phyloP scores from a whole-genome alignment of 2,329 filamentous ascomycete genomes.

The Penicillium sp. region DNA sequence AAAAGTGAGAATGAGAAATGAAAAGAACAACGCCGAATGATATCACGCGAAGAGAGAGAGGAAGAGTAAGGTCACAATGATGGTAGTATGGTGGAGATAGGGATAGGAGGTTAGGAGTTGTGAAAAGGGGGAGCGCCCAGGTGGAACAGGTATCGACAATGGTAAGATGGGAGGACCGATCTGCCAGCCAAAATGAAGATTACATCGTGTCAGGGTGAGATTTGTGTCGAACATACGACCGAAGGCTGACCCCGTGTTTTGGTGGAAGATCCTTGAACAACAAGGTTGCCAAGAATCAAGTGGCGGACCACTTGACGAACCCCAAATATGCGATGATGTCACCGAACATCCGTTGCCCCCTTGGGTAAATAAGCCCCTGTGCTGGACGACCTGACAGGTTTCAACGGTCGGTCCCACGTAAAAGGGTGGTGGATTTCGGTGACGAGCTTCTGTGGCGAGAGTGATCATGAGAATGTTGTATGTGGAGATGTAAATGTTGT shows the following conservation, averaged over 20 bases:
- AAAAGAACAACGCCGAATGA: slow-evolving; percentile 28
- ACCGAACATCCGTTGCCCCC: slow-evolving; percentile 30
- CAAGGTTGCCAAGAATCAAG: slow-evolving; percentile 33
- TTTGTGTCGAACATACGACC: slow-evolving; percentile 19
- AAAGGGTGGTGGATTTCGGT: slow-evolving; percentile 20
- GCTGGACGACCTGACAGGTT: slow-evolving; percentile 11
- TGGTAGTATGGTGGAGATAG: background rate
- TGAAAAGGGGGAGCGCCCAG: slow-evolving; percentile 24
- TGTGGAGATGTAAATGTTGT: slow-evolving; percentile 4
- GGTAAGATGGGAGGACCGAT: slow-evolving; percentile 18
- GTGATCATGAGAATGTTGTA: slow-evolving; percentile 3
- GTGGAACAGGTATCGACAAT: slow-evolving; percentile 24
- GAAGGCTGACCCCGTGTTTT: slow-evolving; percentile 12
- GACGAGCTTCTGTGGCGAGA: slow-evolving; percentile 22
- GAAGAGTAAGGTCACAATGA: background rate
- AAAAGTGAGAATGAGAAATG: slow-evolving; percentile 16
- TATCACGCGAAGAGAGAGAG: slow-evolving; percentile 15
- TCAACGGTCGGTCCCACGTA: slow-evolving; percentile 17
- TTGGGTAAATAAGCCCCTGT: slow-evolving; percentile 27
- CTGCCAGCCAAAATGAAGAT: slow-evolving; percentile 7
- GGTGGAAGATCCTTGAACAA: slow-evolving; percentile 24
- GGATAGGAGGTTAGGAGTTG: slow-evolving; percentile 11
- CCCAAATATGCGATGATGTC: slow-evolving; percentile 40
- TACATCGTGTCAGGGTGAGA: slow-evolving; percentile 15
- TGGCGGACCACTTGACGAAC: slow-evolving; percentile 33